Percentiles rank a stretch among this genome's conserved stretches.
Conservation (phyloP, 2,329 filamentous ascomycete genomes). For the Ophiocordyceps camponoti-floridani region DNA sequence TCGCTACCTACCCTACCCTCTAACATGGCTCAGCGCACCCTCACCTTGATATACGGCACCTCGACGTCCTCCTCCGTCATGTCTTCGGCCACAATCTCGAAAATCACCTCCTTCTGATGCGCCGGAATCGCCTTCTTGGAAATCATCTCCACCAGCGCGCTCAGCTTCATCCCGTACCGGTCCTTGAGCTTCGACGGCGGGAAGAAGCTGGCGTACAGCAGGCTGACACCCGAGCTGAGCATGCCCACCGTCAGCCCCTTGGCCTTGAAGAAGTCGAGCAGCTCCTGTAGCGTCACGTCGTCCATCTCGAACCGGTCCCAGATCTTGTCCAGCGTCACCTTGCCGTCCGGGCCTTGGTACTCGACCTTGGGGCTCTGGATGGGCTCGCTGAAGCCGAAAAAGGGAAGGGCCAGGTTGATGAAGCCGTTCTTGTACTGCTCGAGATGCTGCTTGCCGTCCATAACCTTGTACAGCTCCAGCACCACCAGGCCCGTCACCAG, state of each 20-base stretch:
- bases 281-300: slow-evolving; percentile 69
- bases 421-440: slow-evolving; percentile 99
- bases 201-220: slow-evolving; percentile 91
- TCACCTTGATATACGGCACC: slow-evolving; percentile 90
- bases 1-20: slow-evolving; percentile 1
- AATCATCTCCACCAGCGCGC: slow-evolving; percentile 70
- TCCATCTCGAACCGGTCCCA: slow-evolving; percentile 94
- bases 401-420: slow-evolving; percentile 85
- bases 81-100: slow-evolving; percentile 90
- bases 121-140: slow-evolving; percentile 82
- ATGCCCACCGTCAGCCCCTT: slow-evolving; percentile 73
- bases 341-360: slow-evolving; percentile 63
- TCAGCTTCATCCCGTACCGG: slow-evolving; percentile 66
- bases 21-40: slow-evolving; percentile 28
- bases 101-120: slow-evolving; percentile 90
- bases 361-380: slow-evolving; percentile 85
- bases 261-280: slow-evolving; percentile 65
- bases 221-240: slow-evolving; percentile 92
- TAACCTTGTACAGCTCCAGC: slow-evolving; percentile 86
- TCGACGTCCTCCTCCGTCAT: slow-evolving; percentile 83
- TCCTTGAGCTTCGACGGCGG: slow-evolving; percentile 64
- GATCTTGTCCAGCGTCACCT: slow-evolving; percentile 80
- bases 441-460: slow-evolving; percentile 90
- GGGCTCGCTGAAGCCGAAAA: slow-evolving; percentile 96
- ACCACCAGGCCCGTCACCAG: slow-evolving; percentile 87